Evolutionary conservation across 768 basidiomycete species (phyloP).

Genomic region (Russula virescens): DNA sequence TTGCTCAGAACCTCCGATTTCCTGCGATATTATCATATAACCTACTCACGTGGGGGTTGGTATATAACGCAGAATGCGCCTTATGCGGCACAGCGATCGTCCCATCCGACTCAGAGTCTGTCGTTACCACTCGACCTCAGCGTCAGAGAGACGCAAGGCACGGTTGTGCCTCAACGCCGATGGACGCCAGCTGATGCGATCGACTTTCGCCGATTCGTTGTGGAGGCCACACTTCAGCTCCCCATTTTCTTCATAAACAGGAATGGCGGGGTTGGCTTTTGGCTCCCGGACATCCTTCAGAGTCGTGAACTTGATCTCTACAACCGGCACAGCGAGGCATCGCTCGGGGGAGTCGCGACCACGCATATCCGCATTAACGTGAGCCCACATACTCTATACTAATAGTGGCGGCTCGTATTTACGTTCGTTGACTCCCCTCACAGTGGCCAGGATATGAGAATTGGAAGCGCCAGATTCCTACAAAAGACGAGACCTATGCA

Average conservation of each 20-base stretch:
- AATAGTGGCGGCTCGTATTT: not conserved
- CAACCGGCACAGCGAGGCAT: not conserved
- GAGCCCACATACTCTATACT: not conserved
- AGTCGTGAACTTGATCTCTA: not conserved
- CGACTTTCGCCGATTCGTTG: slow-evolving; percentile 4
- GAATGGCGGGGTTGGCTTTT: slow-evolving; percentile 1
- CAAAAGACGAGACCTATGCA: not conserved
- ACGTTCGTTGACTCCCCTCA: not conserved
- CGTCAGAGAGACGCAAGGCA: not conserved
- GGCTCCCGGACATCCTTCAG: slow-evolving; percentile 3
- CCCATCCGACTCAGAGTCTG: not conserved
- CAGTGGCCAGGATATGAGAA: slow-evolving; percentile 4
- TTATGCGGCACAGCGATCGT: too few relatives aligned
- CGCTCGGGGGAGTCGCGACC: slow-evolving; percentile 3
- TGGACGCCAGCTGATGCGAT: not conserved
- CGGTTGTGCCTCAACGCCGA: slow-evolving; percentile 11
- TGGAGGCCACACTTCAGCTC: not conserved
- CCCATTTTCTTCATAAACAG: slow-evolving; percentile 5
- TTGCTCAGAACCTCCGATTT: too few relatives aligned
- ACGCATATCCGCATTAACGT: slow-evolving; percentile 12
- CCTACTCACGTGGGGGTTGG: too few relatives aligned
- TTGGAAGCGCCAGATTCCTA: slow-evolving; percentile 13
- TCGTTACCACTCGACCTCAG: not conserved
- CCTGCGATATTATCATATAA: too few relatives aligned
- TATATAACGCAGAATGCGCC: too few relatives aligned